Conservation (phyloP, 192 early-diverging fungal genomes). For the Coemansia sp. region DNA sequence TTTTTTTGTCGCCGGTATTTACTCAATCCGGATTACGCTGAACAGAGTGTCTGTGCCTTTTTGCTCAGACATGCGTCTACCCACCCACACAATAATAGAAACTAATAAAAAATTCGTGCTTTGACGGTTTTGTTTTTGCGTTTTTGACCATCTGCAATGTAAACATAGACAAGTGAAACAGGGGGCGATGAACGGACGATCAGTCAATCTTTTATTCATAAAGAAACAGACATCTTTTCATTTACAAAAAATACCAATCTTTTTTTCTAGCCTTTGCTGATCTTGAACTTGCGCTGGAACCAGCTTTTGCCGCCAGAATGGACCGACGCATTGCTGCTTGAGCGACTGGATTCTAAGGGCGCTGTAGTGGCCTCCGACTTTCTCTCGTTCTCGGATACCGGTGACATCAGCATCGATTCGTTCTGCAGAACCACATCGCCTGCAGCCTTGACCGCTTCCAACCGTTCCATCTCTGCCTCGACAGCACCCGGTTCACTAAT, state of each 20-base stretch:
- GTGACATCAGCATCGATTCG: not conserved
- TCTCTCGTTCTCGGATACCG: not conserved
- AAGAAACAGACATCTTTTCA: too few relatives aligned
- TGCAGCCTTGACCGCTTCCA: conserved; percentile 4
- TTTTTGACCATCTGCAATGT: too few relatives aligned
- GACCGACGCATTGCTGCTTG: not conserved
- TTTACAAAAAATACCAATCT: too few relatives aligned
- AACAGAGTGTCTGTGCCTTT: conserved; percentile 16
- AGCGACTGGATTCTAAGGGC: not conserved
- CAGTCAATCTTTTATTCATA: too few relatives aligned
- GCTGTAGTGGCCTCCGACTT: not conserved
- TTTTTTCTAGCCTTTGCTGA: not conserved
- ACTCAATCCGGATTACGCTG: conserved; percentile 53
- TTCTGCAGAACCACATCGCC: not conserved
- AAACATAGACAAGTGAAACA: too few relatives aligned
- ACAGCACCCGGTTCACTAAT: conserved; percentile 2
- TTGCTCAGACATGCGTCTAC: conserved; percentile 25
- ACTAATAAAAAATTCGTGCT: conserved; percentile 5
- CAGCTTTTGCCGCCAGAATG: not conserved
- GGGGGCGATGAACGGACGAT: too few relatives aligned
- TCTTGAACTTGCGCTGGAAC: conserved; percentile 6
- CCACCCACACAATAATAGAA: conserved; percentile 10
- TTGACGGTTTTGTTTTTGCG: too few relatives aligned
- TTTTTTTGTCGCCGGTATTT: conserved; percentile 11
- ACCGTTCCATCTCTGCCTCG: not conserved